Percentiles rank a stretch among this genome's conserved stretches.
Evolutionary conservation across 257 asterid genomes (phyloP).

Genomic region (Apocynum venetum): DNA sequence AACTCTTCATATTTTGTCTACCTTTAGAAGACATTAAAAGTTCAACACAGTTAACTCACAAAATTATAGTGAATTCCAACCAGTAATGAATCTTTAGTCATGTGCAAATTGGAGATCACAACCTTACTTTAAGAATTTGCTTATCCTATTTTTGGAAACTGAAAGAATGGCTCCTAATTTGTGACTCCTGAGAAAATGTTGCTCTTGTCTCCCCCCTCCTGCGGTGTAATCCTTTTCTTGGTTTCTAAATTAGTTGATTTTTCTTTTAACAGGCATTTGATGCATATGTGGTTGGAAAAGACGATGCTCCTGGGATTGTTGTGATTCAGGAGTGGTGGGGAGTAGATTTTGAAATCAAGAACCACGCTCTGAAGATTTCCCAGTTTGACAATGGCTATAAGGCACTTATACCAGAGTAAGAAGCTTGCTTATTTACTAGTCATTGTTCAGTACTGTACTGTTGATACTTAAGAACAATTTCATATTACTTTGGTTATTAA

Average conservation of each 20-base stretch:
- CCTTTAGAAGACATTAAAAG: background rate
- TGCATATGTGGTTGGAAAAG: conserved; percentile 90
- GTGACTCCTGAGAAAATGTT: background rate
- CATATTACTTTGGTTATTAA: background rate
- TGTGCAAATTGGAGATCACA: background rate
- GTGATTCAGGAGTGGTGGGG: conserved; percentile 99
- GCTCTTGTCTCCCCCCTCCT: background rate
- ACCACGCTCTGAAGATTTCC: conserved; percentile 88
- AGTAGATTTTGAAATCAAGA: conserved; percentile 91
- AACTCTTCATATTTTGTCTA: background rate
- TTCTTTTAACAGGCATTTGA: conserved; percentile 59
- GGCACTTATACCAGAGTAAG: conserved; percentile 95
- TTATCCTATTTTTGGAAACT: background rate
- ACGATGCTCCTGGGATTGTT: conserved; percentile 91
- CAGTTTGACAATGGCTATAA: conserved; percentile 77
- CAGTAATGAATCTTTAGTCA: background rate
- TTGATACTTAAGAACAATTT: background rate
- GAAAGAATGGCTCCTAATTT: background rate
- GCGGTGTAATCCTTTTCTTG: background rate
- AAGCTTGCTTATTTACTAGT: background rate
- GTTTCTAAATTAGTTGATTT: background rate
- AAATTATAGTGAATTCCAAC: background rate
- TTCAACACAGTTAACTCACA: background rate
- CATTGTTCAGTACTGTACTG: background rate
- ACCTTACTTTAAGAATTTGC: background rate